Conservation (phyloP, 257 asterid species). For the Linaria vulgaris region DNA sequence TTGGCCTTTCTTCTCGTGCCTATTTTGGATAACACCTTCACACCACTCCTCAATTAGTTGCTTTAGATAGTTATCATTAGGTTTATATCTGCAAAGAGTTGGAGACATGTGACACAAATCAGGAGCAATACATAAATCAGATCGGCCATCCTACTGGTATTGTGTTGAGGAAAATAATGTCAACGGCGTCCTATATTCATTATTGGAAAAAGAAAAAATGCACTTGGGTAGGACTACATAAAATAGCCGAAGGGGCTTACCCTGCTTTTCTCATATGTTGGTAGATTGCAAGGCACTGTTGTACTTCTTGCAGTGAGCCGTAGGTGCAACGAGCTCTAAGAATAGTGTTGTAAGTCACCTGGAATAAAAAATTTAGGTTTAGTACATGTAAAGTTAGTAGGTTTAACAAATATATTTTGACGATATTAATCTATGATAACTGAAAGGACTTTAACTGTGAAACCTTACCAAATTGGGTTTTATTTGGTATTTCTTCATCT, state of each 20-base stretch:
- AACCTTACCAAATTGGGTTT: slow-evolving; percentile 78
- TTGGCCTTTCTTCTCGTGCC: slow-evolving; percentile 29
- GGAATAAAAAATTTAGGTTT: slow-evolving; percentile 30
- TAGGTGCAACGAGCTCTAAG: slow-evolving; percentile 77
- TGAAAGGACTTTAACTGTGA: slow-evolving; percentile 11
- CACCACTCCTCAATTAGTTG: slow-evolving; percentile 97
- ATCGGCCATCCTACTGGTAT: slow-evolving; percentile 12
- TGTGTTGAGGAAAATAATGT: neutral
- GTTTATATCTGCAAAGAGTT: slow-evolving; percentile 64
- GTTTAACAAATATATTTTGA: neutral
- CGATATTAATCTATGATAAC: slow-evolving; percentile 2
- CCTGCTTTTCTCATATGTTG: slow-evolving; percentile 96
- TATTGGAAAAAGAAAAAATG: slow-evolving; percentile 6
- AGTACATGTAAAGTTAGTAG: slow-evolving; percentile 18
- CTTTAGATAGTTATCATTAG: slow-evolving; percentile 84
- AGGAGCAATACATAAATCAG: slow-evolving; percentile 17
- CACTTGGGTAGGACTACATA: slow-evolving; percentile 11
- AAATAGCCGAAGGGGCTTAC: slow-evolving; percentile 38
- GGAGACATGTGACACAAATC: slow-evolving; percentile 18
- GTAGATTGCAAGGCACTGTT: slow-evolving; percentile 79
- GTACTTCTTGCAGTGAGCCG: slow-evolving; percentile 83
- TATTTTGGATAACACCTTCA: slow-evolving; percentile 78
- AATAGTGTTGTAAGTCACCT: slow-evolving; percentile 90
- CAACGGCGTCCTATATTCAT: slow-evolving; percentile 4
- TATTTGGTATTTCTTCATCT: slow-evolving; percentile 75